A percentile compares a stretch with the other conserved stretches of the same genome.
Evolutionary conservation across 768 basidiomycete genomes (phyloP).

Genomic region (Mrakia blollopis): DNA sequence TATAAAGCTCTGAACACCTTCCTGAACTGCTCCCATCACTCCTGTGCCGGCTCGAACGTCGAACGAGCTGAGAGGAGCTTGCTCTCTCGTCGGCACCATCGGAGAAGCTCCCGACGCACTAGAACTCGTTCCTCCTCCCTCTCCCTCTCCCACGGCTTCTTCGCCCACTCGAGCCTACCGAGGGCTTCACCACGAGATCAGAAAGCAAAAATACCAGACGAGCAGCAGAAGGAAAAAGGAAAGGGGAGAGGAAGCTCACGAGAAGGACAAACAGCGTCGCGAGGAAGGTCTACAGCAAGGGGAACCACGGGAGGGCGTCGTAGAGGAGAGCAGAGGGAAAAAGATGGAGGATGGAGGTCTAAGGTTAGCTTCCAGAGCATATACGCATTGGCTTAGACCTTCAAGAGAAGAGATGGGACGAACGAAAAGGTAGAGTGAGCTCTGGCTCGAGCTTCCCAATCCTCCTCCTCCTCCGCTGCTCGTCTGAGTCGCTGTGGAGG

Average conservation of each 20-base stretch:
- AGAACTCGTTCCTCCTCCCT: too few relatives aligned
- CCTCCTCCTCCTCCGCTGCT: neutral
- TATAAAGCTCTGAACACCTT: too few relatives aligned
- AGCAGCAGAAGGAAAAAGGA: neutral
- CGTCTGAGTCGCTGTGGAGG: neutral
- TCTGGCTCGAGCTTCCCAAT: neutral
- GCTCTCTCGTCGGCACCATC: too few relatives aligned
- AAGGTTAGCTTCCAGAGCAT: neutral
- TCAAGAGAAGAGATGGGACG: neutral
- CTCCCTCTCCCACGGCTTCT: neutral
- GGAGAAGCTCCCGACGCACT: too few relatives aligned
- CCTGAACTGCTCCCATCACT: too few relatives aligned
- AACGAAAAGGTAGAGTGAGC: neutral
- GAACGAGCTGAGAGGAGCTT: too few relatives aligned
- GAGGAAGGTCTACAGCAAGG: neutral
- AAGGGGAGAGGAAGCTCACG: neutral
- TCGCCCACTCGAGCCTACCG: neutral
- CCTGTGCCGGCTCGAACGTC: too few relatives aligned
- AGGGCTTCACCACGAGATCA: neutral
- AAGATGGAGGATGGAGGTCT: neutral
- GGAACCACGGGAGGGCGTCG: neutral
- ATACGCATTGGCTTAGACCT: neutral
- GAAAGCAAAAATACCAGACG: neutral
- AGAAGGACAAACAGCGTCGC: neutral
- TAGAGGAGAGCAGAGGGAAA: neutral